These are phyloP conservation scores for Trametes polyzona DNA, from an alignment of 1,284 basidiomycete genomes.

Conservation along the genomic window DNA sequence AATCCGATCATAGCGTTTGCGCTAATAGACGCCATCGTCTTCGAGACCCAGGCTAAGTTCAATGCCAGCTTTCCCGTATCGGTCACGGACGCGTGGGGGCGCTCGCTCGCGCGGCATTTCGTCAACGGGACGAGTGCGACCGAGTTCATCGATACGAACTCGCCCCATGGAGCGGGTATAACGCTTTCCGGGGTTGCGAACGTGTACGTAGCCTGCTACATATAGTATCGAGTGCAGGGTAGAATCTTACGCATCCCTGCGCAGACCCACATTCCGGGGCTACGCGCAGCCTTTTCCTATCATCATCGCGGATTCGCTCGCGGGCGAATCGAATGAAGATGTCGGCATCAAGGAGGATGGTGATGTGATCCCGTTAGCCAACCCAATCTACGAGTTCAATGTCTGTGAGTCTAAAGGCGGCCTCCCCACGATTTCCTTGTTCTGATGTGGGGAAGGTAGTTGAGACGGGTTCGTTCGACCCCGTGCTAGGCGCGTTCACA, in stretches of 20 bases:
- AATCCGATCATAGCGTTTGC: slow-evolving; percentile 14
- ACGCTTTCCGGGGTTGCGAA: slow-evolving; percentile 31
- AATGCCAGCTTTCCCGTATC: slow-evolving; percentile 32
- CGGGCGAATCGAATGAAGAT: slow-evolving; percentile 15
- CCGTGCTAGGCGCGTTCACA: slow-evolving; percentile 46
- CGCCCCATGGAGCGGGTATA: slow-evolving; percentile 33
- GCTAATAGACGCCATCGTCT: slow-evolving; percentile 23
- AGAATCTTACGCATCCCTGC: neutral
- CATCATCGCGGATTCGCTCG: slow-evolving; percentile 28
- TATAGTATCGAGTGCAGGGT: neutral
- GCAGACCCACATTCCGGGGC: slow-evolving; percentile 28
- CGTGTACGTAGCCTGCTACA: slow-evolving; percentile 26
- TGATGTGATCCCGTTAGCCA: slow-evolving; percentile 38
- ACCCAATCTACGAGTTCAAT: slow-evolving; percentile 49
- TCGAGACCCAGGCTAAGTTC: slow-evolving; percentile 30
- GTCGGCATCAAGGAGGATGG: slow-evolving; percentile 10
- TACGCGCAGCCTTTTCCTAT: slow-evolving; percentile 34
- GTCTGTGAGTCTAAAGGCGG: slow-evolving; percentile 41
- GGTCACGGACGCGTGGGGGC: slow-evolving; percentile 32
- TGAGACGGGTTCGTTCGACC: slow-evolving; percentile 51
- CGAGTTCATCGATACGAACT: slow-evolving; percentile 22
- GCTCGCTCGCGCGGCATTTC: slow-evolving; percentile 33
- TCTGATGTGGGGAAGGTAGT: no score
- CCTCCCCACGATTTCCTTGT: no score
- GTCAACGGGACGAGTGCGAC: slow-evolving; percentile 30